These are phyloP conservation scores for Zea mays DNA, from an alignment of 176 grass and related monocot species.

Conservation along the genomic window DNA sequence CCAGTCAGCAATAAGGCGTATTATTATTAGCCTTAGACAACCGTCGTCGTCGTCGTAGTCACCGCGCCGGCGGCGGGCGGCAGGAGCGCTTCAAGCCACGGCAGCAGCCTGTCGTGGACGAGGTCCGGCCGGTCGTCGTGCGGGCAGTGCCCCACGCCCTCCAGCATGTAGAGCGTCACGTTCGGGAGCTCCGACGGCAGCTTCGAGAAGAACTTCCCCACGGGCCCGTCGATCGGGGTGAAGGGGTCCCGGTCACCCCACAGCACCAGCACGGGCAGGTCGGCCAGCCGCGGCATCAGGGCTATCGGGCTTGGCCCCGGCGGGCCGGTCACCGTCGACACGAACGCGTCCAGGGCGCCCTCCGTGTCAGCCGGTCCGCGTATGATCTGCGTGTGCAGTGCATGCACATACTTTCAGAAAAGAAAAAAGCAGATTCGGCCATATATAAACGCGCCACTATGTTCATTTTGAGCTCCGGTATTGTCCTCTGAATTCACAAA, in stretches of 20 bases:
- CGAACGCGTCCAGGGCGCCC: slow-evolving; percentile 83
- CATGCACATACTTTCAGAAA: neutral
- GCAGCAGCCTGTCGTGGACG: slow-evolving; percentile 78
- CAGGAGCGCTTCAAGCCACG: slow-evolving; percentile 67
- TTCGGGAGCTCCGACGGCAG: slow-evolving; percentile 61
- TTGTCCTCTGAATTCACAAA: neutral
- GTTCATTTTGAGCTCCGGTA: neutral
- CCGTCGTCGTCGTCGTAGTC: neutral
- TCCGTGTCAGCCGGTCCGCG: slow-evolving; percentile 60
- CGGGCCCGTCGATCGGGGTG: slow-evolving; percentile 83
- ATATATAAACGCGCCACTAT: neutral
- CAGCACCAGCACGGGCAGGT: slow-evolving; percentile 71
- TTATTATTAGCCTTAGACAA: neutral
- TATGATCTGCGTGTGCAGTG: slow-evolving; percentile 51
- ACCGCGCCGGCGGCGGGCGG: neutral
- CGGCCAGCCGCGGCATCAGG: slow-evolving; percentile 58
- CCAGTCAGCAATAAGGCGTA: too few relatives aligned
- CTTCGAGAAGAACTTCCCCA: slow-evolving; percentile 76
- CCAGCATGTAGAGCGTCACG: slow-evolving; percentile 64
- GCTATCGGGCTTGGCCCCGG: slow-evolving; percentile 69
- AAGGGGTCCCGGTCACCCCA: slow-evolving; percentile 89
- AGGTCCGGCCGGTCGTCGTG: slow-evolving; percentile 85
- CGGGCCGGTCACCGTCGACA: slow-evolving; percentile 86
- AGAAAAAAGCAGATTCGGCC: neutral
- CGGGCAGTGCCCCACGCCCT: slow-evolving; percentile 82